A percentile compares a stretch with the other conserved stretches of the same genome.
phyloP scores from a whole-genome alignment of 345 rosid species.

The Arabidopsis suecica region DNA sequence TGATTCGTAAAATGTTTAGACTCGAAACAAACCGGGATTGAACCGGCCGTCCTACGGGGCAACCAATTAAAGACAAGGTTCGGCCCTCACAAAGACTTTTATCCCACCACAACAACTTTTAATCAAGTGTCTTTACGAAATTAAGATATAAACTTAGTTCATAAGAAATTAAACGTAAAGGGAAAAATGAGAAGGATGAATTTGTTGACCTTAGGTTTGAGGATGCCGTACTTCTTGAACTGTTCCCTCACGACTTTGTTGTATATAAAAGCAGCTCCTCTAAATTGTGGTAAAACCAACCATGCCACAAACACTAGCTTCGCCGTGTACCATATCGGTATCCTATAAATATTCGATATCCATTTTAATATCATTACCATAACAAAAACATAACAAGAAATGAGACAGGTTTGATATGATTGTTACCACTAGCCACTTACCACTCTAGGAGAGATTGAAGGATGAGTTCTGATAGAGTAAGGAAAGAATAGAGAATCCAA shows the following conservation, averaged over 20 bases:
- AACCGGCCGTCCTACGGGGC: background rate
- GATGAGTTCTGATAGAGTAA: conserved; percentile 74
- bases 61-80: background rate
- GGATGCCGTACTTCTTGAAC: conserved; percentile 49
- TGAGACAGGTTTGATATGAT: background rate
- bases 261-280: conserved; percentile 83
- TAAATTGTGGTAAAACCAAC: conserved; percentile 74
- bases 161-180: background rate
- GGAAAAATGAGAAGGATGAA: background rate
- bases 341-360: conserved; percentile 47
- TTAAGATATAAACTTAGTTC: background rate
- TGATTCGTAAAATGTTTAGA: background rate
- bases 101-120: background rate
- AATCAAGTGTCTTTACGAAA: background rate
- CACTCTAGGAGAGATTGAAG: conserved; percentile 72
- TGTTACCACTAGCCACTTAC: conserved; percentile 61
- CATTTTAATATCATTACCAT: background rate
- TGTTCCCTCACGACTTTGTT: conserved; percentile 63
- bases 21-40: background rate
- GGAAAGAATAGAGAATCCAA: conserved; percentile 86
- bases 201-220: conserved; percentile 26
- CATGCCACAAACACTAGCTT: conserved; percentile 69
- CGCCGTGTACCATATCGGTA: conserved; percentile 79
- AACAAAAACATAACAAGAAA: background rate
- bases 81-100: background rate